phyloP scores from a whole-genome alignment of 2,329 filamentous ascomycete genomes.

The Colletotrichum lindemuthianum region DNA sequence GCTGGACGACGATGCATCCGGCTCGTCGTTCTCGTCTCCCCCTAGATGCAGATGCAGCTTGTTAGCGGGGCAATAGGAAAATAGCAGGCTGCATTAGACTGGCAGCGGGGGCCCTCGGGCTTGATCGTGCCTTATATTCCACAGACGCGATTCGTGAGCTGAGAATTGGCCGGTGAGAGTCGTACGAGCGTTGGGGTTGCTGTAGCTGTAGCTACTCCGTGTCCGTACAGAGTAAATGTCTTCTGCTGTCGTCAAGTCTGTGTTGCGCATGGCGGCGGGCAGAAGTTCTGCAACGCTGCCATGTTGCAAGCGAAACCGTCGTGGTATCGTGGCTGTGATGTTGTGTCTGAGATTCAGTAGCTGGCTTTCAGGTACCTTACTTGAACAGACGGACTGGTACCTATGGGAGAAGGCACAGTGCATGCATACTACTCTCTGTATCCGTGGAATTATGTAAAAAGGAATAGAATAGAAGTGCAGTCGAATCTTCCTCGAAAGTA shows the following conservation, averaged over 20 bases:
- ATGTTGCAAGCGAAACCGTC: constrained; percentile 16
- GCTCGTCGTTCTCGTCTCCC: background rate
- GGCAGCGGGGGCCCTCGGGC: constrained; percentile 1
- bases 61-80: constrained; percentile 7
- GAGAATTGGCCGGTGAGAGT: constrained; percentile 13
- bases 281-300: constrained; percentile 19
- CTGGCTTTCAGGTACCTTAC: no score
- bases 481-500: background rate
- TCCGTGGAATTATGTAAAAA: no score
- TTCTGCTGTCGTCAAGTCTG: background rate
- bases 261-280: constrained; percentile 13
- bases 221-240: no score
- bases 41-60: constrained; percentile 13
- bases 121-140: constrained; percentile 10
- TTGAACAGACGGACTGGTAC: no score
- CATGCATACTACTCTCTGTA: no score
- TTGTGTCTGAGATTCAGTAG: no score
- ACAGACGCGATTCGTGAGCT: constrained; percentile 18
- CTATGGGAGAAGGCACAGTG: no score
- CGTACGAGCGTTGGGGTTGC: constrained; percentile 14
- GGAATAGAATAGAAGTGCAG: no score
- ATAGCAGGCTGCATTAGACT: constrained; percentile 9
- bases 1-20: constrained; percentile 19
- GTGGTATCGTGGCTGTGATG: background rate
- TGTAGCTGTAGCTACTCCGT: background rate